These are phyloP conservation scores for Lonicera japonica DNA, from an alignment of 129 eudicot genomes.

Conservation along the genomic window DNA sequence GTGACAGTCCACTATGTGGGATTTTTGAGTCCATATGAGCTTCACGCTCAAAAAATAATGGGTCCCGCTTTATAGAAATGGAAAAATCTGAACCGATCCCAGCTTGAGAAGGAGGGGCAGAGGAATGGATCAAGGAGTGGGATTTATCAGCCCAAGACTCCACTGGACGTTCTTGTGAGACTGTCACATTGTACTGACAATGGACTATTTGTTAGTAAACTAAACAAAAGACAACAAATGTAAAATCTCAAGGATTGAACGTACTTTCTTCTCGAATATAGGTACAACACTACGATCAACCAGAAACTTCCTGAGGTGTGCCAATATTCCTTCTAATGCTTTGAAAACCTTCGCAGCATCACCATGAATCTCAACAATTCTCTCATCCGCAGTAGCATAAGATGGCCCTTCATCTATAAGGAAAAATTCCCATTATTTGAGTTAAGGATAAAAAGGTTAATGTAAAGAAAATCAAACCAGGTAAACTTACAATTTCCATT, in stretches of 20 bases:
- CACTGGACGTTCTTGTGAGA: slow-evolving; percentile 41
- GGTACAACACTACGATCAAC: slow-evolving; percentile 82
- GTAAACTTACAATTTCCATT: too few relatives aligned
- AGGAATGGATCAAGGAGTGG: slow-evolving; percentile 10
- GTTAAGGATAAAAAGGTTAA: too few relatives aligned
- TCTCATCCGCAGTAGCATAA: slow-evolving; percentile 58
- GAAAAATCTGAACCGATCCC: slow-evolving; percentile 36
- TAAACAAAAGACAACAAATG: neutral
- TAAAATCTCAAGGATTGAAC: slow-evolving; percentile 15
- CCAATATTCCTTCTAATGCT: slow-evolving; percentile 70
- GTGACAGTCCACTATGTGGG: slow-evolving; percentile 41
- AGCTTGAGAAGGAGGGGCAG: slow-evolving; percentile 21
- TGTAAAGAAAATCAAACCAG: too few relatives aligned
- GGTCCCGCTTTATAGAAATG: slow-evolving; percentile 49
- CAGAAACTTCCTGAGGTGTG: slow-evolving; percentile 78
- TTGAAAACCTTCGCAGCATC: slow-evolving; percentile 64
- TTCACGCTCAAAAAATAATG: slow-evolving; percentile 61
- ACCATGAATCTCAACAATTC: slow-evolving; percentile 77
- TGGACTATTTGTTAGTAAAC: neutral
- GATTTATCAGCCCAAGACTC: slow-evolving; percentile 75
- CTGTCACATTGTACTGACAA: slow-evolving; percentile 44
- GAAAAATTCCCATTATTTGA: neutral
- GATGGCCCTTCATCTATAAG: slow-evolving; percentile 53
- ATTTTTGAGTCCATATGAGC: slow-evolving; percentile 43
- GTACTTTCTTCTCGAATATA: slow-evolving; percentile 67